A percentile compares a stretch with the other conserved stretches of the same genome.
phyloP scores from a whole-genome alignment of 208 protist species.

The Naegleria gruberi region DNA sequence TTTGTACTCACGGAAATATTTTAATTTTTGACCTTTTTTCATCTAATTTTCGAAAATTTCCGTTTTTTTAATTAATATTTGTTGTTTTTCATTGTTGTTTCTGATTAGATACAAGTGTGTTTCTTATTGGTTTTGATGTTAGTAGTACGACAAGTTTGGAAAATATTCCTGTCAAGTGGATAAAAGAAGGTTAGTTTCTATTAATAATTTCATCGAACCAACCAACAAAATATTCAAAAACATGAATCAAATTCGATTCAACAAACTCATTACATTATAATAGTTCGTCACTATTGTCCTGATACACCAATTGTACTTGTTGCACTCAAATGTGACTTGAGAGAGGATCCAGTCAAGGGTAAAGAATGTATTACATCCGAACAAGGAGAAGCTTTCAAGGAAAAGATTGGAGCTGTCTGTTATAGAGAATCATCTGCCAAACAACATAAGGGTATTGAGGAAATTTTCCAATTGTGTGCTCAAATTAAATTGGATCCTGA shows the following conservation, averaged over 20 bases:
- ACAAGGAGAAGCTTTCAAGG: conserved; percentile 47
- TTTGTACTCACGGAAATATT: too few relatives aligned
- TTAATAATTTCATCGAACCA: too few relatives aligned
- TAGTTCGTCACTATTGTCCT: conserved; percentile 57
- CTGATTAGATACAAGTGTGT: conserved; percentile 36
- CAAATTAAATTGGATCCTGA: neutral
- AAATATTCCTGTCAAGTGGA: conserved; percentile 34
- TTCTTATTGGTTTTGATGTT: neutral
- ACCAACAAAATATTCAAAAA: too few relatives aligned
- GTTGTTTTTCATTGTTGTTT: too few relatives aligned
- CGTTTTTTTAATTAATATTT: too few relatives aligned
- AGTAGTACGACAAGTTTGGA: neutral
- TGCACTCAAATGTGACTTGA: conserved; percentile 73
- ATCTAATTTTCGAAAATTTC: too few relatives aligned
- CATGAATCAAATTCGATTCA: neutral
- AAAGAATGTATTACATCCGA: conserved; percentile 42
- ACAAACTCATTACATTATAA: neutral
- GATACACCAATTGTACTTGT: conserved; percentile 67
- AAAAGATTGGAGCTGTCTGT: conserved; percentile 59
- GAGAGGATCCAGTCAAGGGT: conserved; percentile 51
- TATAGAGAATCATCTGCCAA: conserved; percentile 81
- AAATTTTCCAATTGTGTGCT: neutral
- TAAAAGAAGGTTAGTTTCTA: conserved; percentile 40
- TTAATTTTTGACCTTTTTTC: too few relatives aligned
- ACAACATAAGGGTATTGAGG: conserved; percentile 33